These are phyloP conservation scores for Fraxinus baroniana DNA, from an alignment of 305 asterid species.

Conservation along the genomic window DNA sequence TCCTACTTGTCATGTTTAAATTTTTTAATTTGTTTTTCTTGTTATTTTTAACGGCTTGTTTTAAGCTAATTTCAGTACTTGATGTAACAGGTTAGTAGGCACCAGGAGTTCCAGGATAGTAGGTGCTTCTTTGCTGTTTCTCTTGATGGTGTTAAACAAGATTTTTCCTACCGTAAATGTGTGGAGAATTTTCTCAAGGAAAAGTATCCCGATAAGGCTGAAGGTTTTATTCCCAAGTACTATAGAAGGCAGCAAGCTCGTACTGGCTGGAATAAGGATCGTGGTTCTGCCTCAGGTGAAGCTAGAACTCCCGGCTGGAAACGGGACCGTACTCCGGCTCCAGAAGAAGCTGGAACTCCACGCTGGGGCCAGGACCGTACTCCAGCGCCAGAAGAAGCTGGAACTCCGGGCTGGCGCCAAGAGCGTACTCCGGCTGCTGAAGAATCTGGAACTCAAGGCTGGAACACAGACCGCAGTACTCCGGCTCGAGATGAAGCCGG, in stretches of 20 bases:
- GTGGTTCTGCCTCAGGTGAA: slow-evolving; percentile 37
- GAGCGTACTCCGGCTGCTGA: slow-evolving; percentile 12
- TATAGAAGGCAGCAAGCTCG: slow-evolving; percentile 62
- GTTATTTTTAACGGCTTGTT: not conserved
- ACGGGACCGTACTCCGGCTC: slow-evolving; percentile 23
- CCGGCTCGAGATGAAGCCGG: slow-evolving; percentile 3
- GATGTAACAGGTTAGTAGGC: slow-evolving; percentile 61
- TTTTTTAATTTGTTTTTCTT: not conserved
- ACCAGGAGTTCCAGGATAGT: slow-evolving; percentile 62
- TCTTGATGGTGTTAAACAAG: slow-evolving; percentile 63
- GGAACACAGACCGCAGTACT: not conserved
- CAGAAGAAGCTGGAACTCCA: slow-evolving; percentile 21
- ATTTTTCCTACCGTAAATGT: slow-evolving; percentile 81
- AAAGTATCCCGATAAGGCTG: slow-evolving; percentile 72
- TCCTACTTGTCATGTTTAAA: not conserved
- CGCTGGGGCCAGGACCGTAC: slow-evolving; percentile 14
- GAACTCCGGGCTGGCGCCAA: slow-evolving; percentile 20
- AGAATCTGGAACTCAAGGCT: slow-evolving; percentile 22
- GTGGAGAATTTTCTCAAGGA: slow-evolving; percentile 54
- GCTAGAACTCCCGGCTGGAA: slow-evolving; percentile 42
- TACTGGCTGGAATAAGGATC: slow-evolving; percentile 52
- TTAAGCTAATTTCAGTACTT: slow-evolving; percentile 25
- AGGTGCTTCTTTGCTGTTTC: slow-evolving; percentile 83
- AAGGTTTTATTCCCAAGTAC: slow-evolving; percentile 57
- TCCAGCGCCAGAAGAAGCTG: slow-evolving; percentile 23